Base-by-base conservation (phyloP, 1,284 basidiomycete species). In the Ceratobasidium sp. region DNA sequence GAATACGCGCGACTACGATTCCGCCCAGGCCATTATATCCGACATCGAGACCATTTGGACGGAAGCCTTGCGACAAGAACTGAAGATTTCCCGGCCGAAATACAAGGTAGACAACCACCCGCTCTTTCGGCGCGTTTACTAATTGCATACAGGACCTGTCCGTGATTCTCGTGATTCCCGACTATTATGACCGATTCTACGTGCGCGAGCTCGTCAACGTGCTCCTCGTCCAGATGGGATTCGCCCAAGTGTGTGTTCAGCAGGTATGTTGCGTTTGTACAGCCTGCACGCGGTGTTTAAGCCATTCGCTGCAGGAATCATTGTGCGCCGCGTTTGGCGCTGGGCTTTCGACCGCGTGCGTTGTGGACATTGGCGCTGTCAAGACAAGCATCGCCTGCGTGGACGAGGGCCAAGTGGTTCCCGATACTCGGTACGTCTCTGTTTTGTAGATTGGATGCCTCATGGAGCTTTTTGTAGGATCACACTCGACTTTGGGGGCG, bases 281-380 rank as follows among this genome's bases (percentile, higher is more conserved):
- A 23, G n/a, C 62, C 23, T 30, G n/a, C 48, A 28, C 58, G 33
- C 38, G n/a, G 36, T 33, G 30, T 30, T 61, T 38, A 63, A 28
- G 33, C 33, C 14, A 44, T 40, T 11, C 49, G 33, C 23, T 9
- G 33, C 69, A 96, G 92, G 95, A 97, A 84, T 91, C 93, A 0
- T 84, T 97, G 36, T 94, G 94, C 61, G 94, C 97, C 5, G 94
- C 95, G 1, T 98, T 97, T 79, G 95, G 96, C 21, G 95, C 96
- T 1, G 97, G 97, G 12, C 90, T 98, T 72, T 94, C 93, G 0
- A 92, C 89, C 75, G 96, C 95, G 12, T 98, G 96, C 78, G 93
- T 99, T 2, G 92, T 99, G 42, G 95, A 99, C 79, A 89, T 99
- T 70, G 97, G 97, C 11, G 91, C 96, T 6, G 86, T 86, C 28